These are phyloP conservation scores for Pyrenophora teres DNA, from an alignment of 2,329 filamentous ascomycete genomes.

Conservation along the genomic window DNA sequence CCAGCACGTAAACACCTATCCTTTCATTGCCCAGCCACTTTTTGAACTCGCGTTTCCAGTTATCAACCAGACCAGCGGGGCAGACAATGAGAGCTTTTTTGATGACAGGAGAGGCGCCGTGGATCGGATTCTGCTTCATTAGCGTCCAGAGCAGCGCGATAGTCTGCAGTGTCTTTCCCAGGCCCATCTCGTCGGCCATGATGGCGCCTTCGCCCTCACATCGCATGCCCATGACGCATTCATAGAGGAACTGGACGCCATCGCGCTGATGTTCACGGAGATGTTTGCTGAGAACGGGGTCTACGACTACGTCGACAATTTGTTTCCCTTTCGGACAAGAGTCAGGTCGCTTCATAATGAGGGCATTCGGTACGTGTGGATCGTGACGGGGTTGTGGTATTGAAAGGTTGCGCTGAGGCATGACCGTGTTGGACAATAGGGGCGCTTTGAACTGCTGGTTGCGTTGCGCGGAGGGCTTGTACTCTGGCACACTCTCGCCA, in stretches of 20 bases:
- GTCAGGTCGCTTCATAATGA: constrained; percentile 69
- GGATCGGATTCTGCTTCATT: constrained; percentile 71
- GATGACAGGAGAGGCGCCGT: constrained; percentile 63
- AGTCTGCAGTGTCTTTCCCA: constrained; percentile 75
- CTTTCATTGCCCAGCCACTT: constrained; percentile 76
- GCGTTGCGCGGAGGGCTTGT: constrained; percentile 45
- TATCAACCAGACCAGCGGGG: constrained; percentile 72
- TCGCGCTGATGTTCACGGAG: constrained; percentile 71
- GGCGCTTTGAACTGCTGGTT: constrained; percentile 66
- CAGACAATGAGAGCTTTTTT: constrained; percentile 75
- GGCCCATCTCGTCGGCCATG: constrained; percentile 75
- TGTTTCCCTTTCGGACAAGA: constrained; percentile 64
- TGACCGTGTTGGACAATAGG: constrained; percentile 58
- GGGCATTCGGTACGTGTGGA: constrained; percentile 61
- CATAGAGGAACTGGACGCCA: constrained; percentile 73
- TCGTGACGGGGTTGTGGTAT: constrained; percentile 68
- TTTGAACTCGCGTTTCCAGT: constrained; percentile 73
- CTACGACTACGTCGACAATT: constrained; percentile 73
- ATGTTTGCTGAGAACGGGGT: constrained; percentile 66
- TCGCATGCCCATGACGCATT: constrained; percentile 76
- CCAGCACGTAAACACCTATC: constrained; percentile 69
- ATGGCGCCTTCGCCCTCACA: constrained; percentile 70
- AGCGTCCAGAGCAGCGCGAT: constrained; percentile 74
- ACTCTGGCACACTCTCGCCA: constrained; percentile 44
- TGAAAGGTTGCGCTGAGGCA: constrained; percentile 53